phyloP scores from a whole-genome alignment of 2,329 filamentous ascomycete species.

The Juglanconis sp. region DNA sequence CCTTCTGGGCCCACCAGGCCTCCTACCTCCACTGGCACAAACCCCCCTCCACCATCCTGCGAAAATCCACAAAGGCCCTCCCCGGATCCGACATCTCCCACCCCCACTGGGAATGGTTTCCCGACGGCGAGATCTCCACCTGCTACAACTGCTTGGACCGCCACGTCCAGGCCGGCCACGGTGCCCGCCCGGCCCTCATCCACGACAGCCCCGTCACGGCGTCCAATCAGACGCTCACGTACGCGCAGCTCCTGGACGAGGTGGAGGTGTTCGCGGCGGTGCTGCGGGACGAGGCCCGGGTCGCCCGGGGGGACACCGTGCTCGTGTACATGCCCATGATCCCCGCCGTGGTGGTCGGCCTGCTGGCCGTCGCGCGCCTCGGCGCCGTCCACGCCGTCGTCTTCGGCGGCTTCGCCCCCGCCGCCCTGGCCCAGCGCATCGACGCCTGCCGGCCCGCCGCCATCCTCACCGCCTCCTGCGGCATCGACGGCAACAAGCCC shows the following conservation, averaged over 20 bases:
- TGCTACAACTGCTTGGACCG: conserved; percentile 90
- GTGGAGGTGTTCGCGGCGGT: conserved; percentile 81
- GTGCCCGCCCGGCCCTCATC: conserved; percentile 70
- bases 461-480: conserved; percentile 86
- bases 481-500: conserved; percentile 82
- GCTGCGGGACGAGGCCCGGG: conserved; percentile 76
- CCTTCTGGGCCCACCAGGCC: conserved; percentile 75
- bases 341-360: conserved; percentile 80
- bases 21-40: conserved; percentile 78
- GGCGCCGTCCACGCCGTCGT: conserved; percentile 90
- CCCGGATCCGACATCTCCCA: conserved; percentile 56
- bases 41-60: conserved; percentile 62
- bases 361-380: conserved; percentile 75
- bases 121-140: conserved; percentile 82
- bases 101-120: conserved; percentile 85
- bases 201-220: conserved; percentile 85
- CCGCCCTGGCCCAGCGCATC: conserved; percentile 81
- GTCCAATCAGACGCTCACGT: conserved; percentile 70
- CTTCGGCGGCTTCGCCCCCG: conserved; percentile 85
- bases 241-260: conserved; percentile 71
- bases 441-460: conserved; percentile 73
- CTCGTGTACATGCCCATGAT: conserved; percentile 97
- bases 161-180: conserved; percentile 78
- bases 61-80: conserved; percentile 60
- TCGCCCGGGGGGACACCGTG: conserved; percentile 80